Conservation (phyloP, 176 grass and related monocot species). For the Triticum timopheevii region DNA sequence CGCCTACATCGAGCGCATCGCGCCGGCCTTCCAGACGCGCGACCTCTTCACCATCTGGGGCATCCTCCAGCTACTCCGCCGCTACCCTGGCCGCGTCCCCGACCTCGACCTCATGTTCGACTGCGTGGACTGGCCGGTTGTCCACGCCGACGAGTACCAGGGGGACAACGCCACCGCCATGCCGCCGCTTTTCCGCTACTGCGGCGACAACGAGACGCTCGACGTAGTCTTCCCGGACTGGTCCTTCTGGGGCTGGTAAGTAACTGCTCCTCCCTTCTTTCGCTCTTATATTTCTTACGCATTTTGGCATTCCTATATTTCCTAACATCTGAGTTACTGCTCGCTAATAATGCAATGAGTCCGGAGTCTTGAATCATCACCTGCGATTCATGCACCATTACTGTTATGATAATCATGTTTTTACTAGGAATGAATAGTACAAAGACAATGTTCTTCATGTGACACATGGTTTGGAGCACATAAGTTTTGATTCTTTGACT, state of each 20-base stretch:
- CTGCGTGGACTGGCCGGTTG: constrained; percentile 63
- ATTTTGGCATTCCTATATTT: not conserved
- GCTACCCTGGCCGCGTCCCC: constrained; percentile 70
- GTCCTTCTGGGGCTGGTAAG: constrained; percentile 99
- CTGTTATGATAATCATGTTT: not conserved
- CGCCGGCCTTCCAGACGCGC: constrained; percentile 57
- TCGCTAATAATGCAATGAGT: not conserved
- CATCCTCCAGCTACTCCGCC: constrained; percentile 78
- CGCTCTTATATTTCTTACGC: not conserved
- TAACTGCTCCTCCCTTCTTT: constrained; percentile 20
- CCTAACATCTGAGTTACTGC: not conserved
- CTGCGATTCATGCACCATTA: not conserved
- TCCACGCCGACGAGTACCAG: constrained; percentile 39
- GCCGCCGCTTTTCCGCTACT: constrained; percentile 87
- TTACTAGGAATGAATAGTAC: not conserved
- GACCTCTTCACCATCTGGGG: constrained; percentile 92
- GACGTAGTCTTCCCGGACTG: constrained; percentile 89
- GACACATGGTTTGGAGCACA: not conserved
- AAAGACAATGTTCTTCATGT: not conserved
- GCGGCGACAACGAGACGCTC: constrained; percentile 62
- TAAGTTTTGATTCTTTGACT: not conserved
- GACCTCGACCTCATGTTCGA: constrained; percentile 95
- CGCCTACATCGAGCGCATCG: constrained; percentile 66
- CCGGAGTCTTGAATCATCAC: not conserved
- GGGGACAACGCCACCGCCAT: constrained; percentile 43